Evolutionary conservation across 2,329 filamentous ascomycete genomes (phyloP).

Genomic region (Apiospora saccharicola): DNA sequence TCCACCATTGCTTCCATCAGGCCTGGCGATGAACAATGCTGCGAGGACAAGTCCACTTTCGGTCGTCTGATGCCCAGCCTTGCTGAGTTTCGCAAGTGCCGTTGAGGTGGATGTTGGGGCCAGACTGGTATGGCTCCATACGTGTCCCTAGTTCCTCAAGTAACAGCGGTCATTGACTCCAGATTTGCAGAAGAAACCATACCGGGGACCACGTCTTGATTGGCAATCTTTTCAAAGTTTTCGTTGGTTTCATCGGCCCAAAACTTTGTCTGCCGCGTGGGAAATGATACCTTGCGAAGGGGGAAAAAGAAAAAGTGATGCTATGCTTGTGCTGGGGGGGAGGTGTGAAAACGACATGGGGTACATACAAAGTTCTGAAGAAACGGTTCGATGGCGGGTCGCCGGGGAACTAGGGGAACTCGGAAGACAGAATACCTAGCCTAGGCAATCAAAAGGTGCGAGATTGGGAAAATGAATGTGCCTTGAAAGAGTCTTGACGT

Average conservation of each 20-base stretch:
- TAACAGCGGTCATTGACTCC: constrained; percentile 15
- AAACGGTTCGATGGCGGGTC: constrained; percentile 33
- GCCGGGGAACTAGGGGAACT: constrained; percentile 40
- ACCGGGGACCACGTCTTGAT: constrained; percentile 14
- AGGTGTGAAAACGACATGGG: constrained; percentile 17
- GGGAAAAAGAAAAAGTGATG: not conserved
- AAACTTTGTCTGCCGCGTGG: constrained; percentile 12
- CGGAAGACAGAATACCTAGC: constrained; percentile 33
- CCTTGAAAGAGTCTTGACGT: not conserved
- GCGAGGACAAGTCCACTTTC: constrained; percentile 3
- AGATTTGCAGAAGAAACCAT: constrained; percentile 13
- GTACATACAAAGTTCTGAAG: constrained; percentile 21
- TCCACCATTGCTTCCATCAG: constrained; percentile 17
- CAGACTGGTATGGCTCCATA: constrained; percentile 19
- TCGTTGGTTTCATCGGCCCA: constrained; percentile 12
- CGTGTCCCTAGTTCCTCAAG: not conserved
- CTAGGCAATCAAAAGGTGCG: constrained; percentile 16
- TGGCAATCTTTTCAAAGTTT: constrained; percentile 18
- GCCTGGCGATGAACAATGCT: constrained; percentile 21
- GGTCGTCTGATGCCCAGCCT: constrained; percentile 16
- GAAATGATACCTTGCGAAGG: not conserved
- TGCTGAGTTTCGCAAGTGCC: constrained; percentile 21
- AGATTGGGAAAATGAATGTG: constrained; percentile 20
- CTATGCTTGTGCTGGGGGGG: constrained; percentile 1
- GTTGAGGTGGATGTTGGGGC: constrained; percentile 14